Percentiles rank a stretch among this genome's conserved stretches.
These are phyloP conservation scores for Lanzia echinophila DNA, from an alignment of 2,329 filamentous ascomycete species.

Conservation along the genomic window DNA sequence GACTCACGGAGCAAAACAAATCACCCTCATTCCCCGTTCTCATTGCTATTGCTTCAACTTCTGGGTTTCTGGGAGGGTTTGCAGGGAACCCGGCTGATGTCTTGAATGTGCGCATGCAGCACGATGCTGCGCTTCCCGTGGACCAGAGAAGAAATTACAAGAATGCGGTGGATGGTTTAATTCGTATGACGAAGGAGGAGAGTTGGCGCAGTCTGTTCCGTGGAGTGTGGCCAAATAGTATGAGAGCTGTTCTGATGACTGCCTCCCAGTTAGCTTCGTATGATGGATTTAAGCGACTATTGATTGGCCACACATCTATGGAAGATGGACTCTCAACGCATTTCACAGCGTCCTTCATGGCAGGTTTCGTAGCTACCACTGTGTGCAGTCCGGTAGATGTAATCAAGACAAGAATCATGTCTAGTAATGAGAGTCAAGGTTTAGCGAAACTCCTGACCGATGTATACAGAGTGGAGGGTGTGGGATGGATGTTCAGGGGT, in stretches of 20 bases:
- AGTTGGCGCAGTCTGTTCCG: conserved; percentile 71
- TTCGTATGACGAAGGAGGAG: conserved; percentile 82
- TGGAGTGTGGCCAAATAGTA: conserved; percentile 76
- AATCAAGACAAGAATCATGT: conserved; percentile 86
- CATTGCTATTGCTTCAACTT: conserved; percentile 72
- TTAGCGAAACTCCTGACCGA: conserved; percentile 56
- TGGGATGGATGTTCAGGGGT: conserved; percentile 81
- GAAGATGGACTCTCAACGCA: conserved; percentile 67
- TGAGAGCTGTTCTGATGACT: conserved; percentile 81
- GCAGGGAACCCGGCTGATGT: conserved; percentile 94
- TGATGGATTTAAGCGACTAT: conserved; percentile 68
- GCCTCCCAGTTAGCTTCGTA: conserved; percentile 78
- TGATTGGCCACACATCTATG: conserved; percentile 61
- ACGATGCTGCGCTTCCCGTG: conserved; percentile 70
- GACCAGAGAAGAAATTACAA: conserved; percentile 79
- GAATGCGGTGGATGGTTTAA: conserved; percentile 78
- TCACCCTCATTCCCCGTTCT: conserved; percentile 68
- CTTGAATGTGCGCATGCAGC: conserved; percentile 97
- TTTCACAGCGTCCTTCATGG: conserved; percentile 69
- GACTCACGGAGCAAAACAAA: conserved; percentile 46
- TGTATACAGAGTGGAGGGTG: conserved; percentile 63
- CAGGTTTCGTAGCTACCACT: conserved; percentile 77
- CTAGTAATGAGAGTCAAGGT: conserved; percentile 47
- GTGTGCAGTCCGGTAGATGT: conserved; percentile 82
- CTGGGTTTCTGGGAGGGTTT: conserved; percentile 82